Evolutionary conservation across 1,139 yeast species (phyloP).

Genomic region (Kluyveromyces sp.): DNA sequence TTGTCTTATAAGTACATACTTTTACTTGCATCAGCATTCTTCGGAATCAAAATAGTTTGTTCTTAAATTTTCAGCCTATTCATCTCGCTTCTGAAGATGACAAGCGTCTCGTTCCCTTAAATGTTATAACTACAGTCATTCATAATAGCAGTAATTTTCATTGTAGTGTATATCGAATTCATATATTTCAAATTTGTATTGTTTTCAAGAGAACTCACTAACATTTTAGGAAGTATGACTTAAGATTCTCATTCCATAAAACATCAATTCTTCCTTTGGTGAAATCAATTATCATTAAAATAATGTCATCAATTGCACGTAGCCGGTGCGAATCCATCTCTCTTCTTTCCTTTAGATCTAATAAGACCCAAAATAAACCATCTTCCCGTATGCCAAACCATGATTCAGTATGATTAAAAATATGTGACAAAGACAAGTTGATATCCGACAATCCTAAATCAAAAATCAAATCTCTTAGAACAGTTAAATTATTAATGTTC

Average conservation of each 20-base stretch:
- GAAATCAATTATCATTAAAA: background rate
- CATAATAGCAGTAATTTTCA: background rate
- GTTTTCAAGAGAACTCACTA: background rate
- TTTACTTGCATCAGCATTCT: background rate
- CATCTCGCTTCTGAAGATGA: too few species aligned
- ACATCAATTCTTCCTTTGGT: background rate
- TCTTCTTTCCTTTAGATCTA: background rate
- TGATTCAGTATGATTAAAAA: background rate
- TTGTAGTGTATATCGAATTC: background rate
- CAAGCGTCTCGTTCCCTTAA: too few species aligned
- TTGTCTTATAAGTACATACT: constrained; percentile 6
- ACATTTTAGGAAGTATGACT: background rate
- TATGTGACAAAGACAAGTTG: background rate
- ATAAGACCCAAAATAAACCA: background rate
- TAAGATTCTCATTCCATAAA: background rate
- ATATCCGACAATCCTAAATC: background rate
- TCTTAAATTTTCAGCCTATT: too few species aligned
- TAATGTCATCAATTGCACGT: too few species aligned
- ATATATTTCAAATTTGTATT: background rate
- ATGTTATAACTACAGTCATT: too few species aligned
- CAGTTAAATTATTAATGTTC: background rate
- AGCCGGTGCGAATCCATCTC: too few species aligned
- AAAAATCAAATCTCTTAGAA: background rate
- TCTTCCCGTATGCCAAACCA: background rate
- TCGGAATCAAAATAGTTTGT: too few species aligned